phyloP scores from a whole-genome alignment of 2,329 filamentous ascomycete species.

The Sporothrix dimorphospora region DNA sequence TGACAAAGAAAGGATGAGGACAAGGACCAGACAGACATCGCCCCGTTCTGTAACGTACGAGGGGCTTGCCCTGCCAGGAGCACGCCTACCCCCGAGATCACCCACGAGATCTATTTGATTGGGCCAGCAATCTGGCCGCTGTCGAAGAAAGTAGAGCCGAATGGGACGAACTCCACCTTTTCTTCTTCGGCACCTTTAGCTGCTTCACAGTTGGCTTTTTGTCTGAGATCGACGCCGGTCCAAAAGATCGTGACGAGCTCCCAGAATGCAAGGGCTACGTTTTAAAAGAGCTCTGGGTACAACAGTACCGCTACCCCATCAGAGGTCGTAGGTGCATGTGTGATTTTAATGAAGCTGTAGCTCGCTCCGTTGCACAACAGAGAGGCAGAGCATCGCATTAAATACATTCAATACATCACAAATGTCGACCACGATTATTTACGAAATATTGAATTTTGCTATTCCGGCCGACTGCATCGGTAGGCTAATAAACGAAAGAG shows the following conservation, averaged over 20 bases:
- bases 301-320: neutral
- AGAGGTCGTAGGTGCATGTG: no score
- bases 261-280: neutral
- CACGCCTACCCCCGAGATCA: neutral
- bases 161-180: slow-evolving; percentile 8
- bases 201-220: neutral
- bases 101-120: slow-evolving; percentile 15
- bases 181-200: neutral
- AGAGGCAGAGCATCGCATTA: no score
- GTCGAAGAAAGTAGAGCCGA: neutral
- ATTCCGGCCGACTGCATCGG: neutral
- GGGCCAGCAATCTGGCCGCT: neutral
- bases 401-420: no score
- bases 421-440: neutral
- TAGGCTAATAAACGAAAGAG: neutral
- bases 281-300: neutral
- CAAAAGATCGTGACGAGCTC: neutral
- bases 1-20: neutral
- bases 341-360: no score
- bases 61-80: neutral
- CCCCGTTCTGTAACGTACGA: neutral
- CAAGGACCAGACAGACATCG: neutral
- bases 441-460: no score
- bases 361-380: neutral
- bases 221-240: neutral